Percentiles rank a stretch among this genome's conserved stretches.
Evolutionary conservation across 371 early-diverging fungal genomes (phyloP).

Genomic region (Mortierella sp.): DNA sequence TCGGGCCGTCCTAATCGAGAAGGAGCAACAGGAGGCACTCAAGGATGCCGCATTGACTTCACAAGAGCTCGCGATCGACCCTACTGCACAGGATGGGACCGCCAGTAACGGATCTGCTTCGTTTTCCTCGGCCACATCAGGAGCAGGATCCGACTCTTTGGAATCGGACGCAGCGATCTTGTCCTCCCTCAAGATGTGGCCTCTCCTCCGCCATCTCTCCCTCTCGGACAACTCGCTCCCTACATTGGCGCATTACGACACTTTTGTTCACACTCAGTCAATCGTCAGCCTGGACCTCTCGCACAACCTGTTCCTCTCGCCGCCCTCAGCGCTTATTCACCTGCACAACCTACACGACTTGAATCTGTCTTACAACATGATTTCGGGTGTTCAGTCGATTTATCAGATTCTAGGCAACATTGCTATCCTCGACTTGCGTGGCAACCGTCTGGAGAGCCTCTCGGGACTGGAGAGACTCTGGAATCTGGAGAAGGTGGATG

Average conservation of each 20-base stretch:
- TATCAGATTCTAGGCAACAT: constrained; percentile 78
- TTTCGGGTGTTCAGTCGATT: constrained; percentile 71
- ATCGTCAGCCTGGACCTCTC: constrained; percentile 76
- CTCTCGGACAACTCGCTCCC: constrained; percentile 71
- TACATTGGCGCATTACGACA: constrained; percentile 63
- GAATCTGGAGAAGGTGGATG: constrained; percentile 78
- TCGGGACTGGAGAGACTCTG: constrained; percentile 78
- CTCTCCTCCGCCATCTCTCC: constrained; percentile 64
- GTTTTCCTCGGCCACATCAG: constrained; percentile 8
- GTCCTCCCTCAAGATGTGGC: constrained; percentile 61
- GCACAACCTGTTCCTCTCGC: constrained; percentile 71
- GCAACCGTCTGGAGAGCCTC: constrained; percentile 75
- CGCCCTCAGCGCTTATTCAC: constrained; percentile 69
- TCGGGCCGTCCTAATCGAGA: constrained; percentile 36
- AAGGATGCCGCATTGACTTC: constrained; percentile 29
- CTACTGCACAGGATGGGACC: constrained; percentile 12
- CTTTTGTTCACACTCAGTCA: constrained; percentile 60
- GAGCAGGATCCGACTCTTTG: neutral
- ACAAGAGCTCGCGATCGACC: neutral
- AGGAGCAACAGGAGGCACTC: constrained; percentile 49
- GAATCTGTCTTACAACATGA: constrained; percentile 76
- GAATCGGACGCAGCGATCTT: constrained; percentile 31
- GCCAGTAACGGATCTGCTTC: neutral
- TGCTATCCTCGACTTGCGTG: constrained; percentile 70
- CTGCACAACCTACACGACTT: constrained; percentile 73